Conservation (phyloP, 2,329 filamentous ascomycete species). For the Aureobasidium sp. region DNA sequence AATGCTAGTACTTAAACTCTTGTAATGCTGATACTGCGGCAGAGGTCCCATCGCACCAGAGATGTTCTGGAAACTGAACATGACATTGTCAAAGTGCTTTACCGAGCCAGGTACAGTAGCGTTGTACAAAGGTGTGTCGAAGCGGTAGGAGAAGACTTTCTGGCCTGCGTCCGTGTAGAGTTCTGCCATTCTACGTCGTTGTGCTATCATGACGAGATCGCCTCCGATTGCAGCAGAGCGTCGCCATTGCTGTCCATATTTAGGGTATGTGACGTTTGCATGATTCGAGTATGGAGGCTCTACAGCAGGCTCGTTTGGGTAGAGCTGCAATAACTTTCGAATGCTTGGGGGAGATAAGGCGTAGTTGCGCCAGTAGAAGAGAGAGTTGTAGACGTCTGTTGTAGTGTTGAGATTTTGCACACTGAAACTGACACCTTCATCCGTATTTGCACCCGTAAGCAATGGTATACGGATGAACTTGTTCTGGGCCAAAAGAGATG, state of each 20-base stretch:
- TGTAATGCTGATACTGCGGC: slow-evolving; percentile 43
- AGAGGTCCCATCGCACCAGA: slow-evolving; percentile 52
- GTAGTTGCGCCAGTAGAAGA: slow-evolving; percentile 52
- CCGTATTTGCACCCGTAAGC: slow-evolving; percentile 55
- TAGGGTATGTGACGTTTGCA: slow-evolving; percentile 30
- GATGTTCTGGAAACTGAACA: slow-evolving; percentile 59
- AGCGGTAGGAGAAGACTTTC: slow-evolving; percentile 55
- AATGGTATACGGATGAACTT: slow-evolving; percentile 52
- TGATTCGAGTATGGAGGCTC: slow-evolving; percentile 47
- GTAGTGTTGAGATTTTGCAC: slow-evolving; percentile 47
- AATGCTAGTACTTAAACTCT: slow-evolving; percentile 39
- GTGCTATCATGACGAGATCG: slow-evolving; percentile 56
- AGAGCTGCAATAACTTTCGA: slow-evolving; percentile 50
- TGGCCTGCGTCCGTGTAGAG: slow-evolving; percentile 38
- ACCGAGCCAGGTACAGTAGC: slow-evolving; percentile 45
- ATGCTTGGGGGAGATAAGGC: slow-evolving; percentile 51
- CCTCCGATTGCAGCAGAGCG: slow-evolving; percentile 52
- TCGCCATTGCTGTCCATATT: slow-evolving; percentile 45
- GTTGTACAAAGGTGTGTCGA: slow-evolving; percentile 54
- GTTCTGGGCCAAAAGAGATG: slow-evolving; percentile 46
- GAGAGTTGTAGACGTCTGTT: slow-evolving; percentile 46
- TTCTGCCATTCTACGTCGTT: slow-evolving; percentile 51
- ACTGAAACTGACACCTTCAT: slow-evolving; percentile 53
- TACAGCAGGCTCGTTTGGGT: slow-evolving; percentile 54
- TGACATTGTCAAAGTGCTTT: slow-evolving; percentile 57